These are phyloP conservation scores for Obelidium mucronatum DNA, from an alignment of 192 early-diverging fungal genomes.

Conservation along the genomic window DNA sequence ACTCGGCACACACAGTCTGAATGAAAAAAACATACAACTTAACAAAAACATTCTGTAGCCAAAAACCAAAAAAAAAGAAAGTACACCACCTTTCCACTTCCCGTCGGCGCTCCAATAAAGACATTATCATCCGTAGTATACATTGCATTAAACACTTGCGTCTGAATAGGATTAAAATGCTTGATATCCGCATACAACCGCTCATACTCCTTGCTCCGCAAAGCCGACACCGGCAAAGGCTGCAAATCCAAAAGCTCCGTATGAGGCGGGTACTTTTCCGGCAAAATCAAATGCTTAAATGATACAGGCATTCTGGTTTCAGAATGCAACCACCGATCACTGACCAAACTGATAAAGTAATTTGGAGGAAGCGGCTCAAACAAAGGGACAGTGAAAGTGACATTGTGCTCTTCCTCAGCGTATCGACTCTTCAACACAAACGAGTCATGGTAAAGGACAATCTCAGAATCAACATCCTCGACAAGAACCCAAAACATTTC, in stretches of 20 bases:
- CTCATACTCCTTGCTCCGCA: slow-evolving; percentile 81
- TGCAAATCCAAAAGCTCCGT: slow-evolving; percentile 95
- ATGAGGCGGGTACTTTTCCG: slow-evolving; percentile 91
- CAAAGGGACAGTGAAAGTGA: slow-evolving; percentile 90
- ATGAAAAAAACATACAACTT: neutral
- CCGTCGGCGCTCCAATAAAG: slow-evolving; percentile 91
- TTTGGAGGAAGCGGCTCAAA: slow-evolving; percentile 95
- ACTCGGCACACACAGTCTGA: slow-evolving; percentile 89
- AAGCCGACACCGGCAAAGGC: slow-evolving; percentile 80
- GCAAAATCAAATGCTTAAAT: slow-evolving; percentile 90
- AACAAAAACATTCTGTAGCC: neutral
- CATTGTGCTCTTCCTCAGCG: slow-evolving; percentile 80
- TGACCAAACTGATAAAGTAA: slow-evolving; percentile 92
- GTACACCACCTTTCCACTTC: slow-evolving; percentile 77
- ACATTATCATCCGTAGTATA: slow-evolving; percentile 87
- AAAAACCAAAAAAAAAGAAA: slow-evolving; percentile 20
- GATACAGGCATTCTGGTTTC: slow-evolving; percentile 93
- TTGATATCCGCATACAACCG: slow-evolving; percentile 65
- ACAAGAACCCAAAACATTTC: slow-evolving; percentile 96
- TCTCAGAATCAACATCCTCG: slow-evolving; percentile 92
- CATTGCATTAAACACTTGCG: slow-evolving; percentile 90
- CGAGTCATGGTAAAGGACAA: slow-evolving; percentile 88
- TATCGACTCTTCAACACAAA: slow-evolving; percentile 91
- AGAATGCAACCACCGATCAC: slow-evolving; percentile 94
- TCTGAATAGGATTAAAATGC: slow-evolving; percentile 95